phyloP scores from a whole-genome alignment of 306 rosid genomes.

The Fragaria nilgerrensis region DNA sequence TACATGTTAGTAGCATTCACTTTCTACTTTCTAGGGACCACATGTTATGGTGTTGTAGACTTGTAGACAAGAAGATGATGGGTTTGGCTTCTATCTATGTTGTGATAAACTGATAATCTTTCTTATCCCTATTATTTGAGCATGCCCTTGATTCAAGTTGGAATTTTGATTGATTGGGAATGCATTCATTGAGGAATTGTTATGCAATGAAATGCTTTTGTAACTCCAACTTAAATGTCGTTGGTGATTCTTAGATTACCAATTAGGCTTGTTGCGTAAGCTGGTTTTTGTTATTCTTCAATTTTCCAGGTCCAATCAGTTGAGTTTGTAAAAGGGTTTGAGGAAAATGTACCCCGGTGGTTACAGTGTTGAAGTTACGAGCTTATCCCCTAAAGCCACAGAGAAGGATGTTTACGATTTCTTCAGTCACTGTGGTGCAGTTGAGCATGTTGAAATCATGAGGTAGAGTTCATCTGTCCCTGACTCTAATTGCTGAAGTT shows the following conservation, averaged over 20 bases:
- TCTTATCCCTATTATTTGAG: constrained; percentile 36
- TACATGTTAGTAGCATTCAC: constrained; percentile 11
- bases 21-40: constrained; percentile 36
- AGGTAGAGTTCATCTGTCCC: constrained; percentile 41
- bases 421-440: constrained; percentile 69
- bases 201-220: background rate
- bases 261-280: constrained; percentile 14
- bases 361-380: constrained; percentile 74
- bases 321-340: constrained; percentile 11
- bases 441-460: constrained; percentile 74
- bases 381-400: constrained; percentile 70
- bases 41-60: constrained; percentile 23
- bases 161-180: background rate
- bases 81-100: constrained; percentile 30
- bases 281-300: constrained; percentile 9
- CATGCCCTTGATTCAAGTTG: background rate
- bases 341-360: constrained; percentile 59
- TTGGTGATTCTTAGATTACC: constrained; percentile 7
- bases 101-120: constrained; percentile 13
- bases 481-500: constrained; percentile 28
- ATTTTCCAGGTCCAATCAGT: constrained; percentile 37
- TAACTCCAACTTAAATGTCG: background rate
- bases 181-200: background rate
- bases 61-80: constrained; percentile 20
- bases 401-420: constrained; percentile 69